Evolutionary conservation across 2,329 filamentous ascomycete species (phyloP).

Genomic region (Trichophyton equinum): DNA sequence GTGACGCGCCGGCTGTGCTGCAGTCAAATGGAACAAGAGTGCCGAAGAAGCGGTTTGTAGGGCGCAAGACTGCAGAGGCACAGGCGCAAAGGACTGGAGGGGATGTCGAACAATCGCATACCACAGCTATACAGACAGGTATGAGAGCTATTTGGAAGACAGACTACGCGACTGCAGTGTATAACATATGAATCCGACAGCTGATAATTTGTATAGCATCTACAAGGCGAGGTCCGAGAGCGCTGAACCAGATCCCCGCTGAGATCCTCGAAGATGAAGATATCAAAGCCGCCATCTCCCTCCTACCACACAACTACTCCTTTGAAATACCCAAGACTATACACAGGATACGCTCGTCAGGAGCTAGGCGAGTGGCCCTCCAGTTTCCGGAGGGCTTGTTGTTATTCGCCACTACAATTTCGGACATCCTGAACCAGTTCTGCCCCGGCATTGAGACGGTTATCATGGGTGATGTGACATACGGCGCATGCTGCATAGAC

Average conservation of each 20-base stretch:
- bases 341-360: constrained; percentile 71
- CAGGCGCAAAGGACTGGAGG: constrained; percentile 42
- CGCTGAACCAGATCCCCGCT: constrained; percentile 81
- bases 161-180: background rate
- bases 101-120: constrained; percentile 30
- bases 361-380: constrained; percentile 73
- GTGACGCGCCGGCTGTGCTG: background rate
- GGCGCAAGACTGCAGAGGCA: constrained; percentile 55
- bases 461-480: constrained; percentile 99
- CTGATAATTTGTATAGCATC: constrained; percentile 34
- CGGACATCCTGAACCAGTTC: constrained; percentile 89
- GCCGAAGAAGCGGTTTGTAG: constrained; percentile 87
- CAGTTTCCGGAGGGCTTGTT: constrained; percentile 95
- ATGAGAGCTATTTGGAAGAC: constrained; percentile 4
- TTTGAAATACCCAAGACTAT: constrained; percentile 99
- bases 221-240: constrained; percentile 58
- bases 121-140: constrained; percentile 37
- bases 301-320: constrained; percentile 91
- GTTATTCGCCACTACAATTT: constrained; percentile 92
- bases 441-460: constrained; percentile 83
- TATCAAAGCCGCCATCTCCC: constrained; percentile 72
- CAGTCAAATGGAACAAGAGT: constrained; percentile 39
- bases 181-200: background rate
- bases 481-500: constrained; percentile 96
- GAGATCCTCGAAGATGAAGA: constrained; percentile 75